Conservation (phyloP, 805 yeast genomes). For the Candida chilensis region DNA sequence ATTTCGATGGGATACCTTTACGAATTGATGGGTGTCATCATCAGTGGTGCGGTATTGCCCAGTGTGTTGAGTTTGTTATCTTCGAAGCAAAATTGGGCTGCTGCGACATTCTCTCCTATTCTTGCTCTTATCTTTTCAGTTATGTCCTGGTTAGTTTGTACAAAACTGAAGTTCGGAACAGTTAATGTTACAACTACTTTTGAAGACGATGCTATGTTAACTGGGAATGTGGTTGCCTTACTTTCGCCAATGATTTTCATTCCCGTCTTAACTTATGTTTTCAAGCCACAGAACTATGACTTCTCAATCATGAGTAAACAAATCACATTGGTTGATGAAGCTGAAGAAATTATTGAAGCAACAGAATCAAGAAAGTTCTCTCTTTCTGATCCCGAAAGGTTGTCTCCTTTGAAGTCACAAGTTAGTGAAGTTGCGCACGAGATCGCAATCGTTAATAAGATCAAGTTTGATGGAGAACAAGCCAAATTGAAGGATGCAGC, state of each 20-base stretch:
- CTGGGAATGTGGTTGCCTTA: conserved; percentile 81
- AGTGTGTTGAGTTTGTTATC: conserved; percentile 59
- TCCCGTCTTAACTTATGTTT: conserved; percentile 55
- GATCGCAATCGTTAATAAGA: conserved; percentile 16
- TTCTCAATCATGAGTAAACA: conserved; percentile 48
- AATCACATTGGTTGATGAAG: conserved; percentile 64
- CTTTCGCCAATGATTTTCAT: conserved; percentile 59
- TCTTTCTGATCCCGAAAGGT: conserved; percentile 1
- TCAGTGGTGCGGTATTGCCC: conserved; percentile 81
- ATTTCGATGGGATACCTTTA: conserved; percentile 83
- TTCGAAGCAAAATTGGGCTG: conserved; percentile 51
- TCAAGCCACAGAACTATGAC: conserved; percentile 68
- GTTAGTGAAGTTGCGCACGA: conserved; percentile 27
- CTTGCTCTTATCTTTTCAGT: conserved; percentile 70
- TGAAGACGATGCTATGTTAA: conserved; percentile 79
- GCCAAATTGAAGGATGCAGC: conserved; percentile 45
- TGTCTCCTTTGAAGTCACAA: conserved; percentile 25
- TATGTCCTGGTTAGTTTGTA: conserved; percentile 40
- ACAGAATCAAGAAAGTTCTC: conserved; percentile 10
- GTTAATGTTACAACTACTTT: conserved; percentile 42
- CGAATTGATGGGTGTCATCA: conserved; percentile 83
- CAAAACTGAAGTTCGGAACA: conserved; percentile 21
- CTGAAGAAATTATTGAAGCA: conserved; percentile 48
- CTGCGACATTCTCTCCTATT: conserved; percentile 72
- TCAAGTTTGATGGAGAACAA: conserved; percentile 36